Evolutionary conservation across 2,329 filamentous ascomycete genomes (phyloP).

Genomic region (Aspergillus terreus): DNA sequence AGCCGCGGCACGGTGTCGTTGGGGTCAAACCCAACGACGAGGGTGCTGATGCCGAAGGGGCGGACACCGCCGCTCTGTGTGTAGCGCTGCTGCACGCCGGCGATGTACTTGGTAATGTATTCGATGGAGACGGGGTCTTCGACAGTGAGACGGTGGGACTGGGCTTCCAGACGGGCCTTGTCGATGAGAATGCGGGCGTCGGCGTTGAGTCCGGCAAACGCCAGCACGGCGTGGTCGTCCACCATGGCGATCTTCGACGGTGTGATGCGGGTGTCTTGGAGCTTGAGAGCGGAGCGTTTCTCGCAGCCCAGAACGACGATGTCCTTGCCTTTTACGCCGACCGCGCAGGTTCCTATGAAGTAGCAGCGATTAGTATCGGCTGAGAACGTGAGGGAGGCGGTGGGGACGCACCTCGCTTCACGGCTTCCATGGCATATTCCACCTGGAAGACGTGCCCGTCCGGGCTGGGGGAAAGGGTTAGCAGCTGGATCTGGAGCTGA

Average conservation of each 20-base stretch:
- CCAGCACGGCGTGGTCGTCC: conserved; percentile 93
- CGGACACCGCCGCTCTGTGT: conserved; percentile 97
- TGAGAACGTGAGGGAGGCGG: background rate
- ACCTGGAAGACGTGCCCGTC: conserved; percentile 99
- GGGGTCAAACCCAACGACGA: conserved; percentile 98
- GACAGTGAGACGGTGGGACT: conserved; percentile 93
- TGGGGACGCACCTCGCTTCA: conserved; percentile 76
- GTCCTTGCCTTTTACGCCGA: conserved; percentile 91
- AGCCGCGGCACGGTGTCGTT: conserved; percentile 82
- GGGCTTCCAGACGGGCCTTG: conserved; percentile 94
- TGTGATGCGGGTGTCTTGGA: conserved; percentile 98
- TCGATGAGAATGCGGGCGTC: conserved; percentile 97
- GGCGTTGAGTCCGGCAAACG: conserved; percentile 95
- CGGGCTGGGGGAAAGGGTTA: conserved; percentile 63
- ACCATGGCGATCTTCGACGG: conserved; percentile 97
- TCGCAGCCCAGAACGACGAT: conserved; percentile 97
- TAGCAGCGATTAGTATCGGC: too few species aligned
- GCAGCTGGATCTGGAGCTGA: conserved; percentile 21
- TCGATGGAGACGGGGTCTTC: conserved; percentile 97
- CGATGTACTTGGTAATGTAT: conserved; percentile 99
- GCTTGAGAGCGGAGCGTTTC: conserved; percentile 98
- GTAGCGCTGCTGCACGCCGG: conserved; percentile 96
- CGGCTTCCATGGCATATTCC: conserved; percentile 97
- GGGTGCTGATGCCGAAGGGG: conserved; percentile 96
- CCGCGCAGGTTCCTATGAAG: conserved; percentile 80